Percentiles rank a stretch among this genome's conserved stretches.
These are phyloP conservation scores for Dactylellina cionopaga DNA, from an alignment of 2,329 filamentous ascomycete species.

Conservation along the genomic window DNA sequence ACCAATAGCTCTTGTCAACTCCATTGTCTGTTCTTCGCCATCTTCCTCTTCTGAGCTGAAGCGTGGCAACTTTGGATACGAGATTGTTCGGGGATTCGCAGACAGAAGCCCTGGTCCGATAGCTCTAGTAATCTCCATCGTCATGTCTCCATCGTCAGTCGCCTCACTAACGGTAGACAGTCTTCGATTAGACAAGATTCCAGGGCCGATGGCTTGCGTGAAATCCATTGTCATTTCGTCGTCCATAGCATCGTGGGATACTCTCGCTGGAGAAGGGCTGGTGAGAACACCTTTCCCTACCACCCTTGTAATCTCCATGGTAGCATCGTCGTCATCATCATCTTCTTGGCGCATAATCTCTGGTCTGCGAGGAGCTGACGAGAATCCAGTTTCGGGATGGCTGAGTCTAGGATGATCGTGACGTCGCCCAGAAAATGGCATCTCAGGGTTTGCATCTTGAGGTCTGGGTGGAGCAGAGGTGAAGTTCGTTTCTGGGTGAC, in stretches of 20 bases:
- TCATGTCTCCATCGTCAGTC: conserved; percentile 59
- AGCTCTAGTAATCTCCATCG: conserved; percentile 61
- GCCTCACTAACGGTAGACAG: conserved; percentile 55
- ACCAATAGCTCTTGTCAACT: conserved; percentile 68
- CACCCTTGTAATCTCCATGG: conserved; percentile 68
- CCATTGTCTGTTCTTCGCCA: conserved; percentile 58
- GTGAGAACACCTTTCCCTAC: conserved; percentile 65
- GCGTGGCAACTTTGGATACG: conserved; percentile 48
- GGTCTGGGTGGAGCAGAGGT: conserved; percentile 43
- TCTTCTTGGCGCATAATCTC: conserved; percentile 59
- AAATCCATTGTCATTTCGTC: conserved; percentile 84
- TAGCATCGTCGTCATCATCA: conserved; percentile 62
- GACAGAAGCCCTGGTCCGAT: conserved; percentile 51
- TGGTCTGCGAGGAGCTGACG: conserved; percentile 26
- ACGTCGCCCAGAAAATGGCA: conserved; percentile 43
- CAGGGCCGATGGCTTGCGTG: conserved; percentile 70
- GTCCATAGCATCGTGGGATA: conserved; percentile 60
- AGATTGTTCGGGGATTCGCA: conserved; percentile 16
- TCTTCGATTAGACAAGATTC: conserved; percentile 53
- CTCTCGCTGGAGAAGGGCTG: conserved; percentile 27
- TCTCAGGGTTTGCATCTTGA: conserved; percentile 45
- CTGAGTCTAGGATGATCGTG: conserved; percentile 50
- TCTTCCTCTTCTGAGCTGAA: conserved; percentile 39
- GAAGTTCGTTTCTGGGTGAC: conserved; percentile 50
- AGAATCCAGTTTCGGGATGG: conserved; percentile 46